Percentiles rank a stretch among this genome's conserved stretches.
phyloP scores from a whole-genome alignment of 805 yeast species.

The Metschnikowia continentalis region DNA sequence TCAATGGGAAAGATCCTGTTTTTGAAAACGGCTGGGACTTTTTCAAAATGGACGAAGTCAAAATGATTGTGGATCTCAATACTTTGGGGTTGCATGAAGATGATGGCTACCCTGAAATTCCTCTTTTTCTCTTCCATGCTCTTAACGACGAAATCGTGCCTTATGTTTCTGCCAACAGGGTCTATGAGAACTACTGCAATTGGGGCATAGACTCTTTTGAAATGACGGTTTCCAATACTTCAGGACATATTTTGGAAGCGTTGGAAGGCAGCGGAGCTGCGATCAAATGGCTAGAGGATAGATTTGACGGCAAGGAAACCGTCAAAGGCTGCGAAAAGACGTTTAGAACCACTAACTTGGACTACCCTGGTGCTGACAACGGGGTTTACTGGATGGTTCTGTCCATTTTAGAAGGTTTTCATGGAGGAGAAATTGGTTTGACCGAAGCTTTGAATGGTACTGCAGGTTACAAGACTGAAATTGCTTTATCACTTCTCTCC shows the following conservation, averaged over 20 bases:
- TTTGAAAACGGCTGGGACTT: constrained; percentile 6
- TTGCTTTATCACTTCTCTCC: not conserved
- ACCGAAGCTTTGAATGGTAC: not conserved
- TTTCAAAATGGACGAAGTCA: constrained; percentile 5
- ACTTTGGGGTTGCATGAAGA: not conserved
- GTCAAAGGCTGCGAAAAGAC: constrained; percentile 11
- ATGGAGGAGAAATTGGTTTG: constrained; percentile 5
- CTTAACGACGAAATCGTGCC: constrained; percentile 23
- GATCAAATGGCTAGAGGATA: constrained; percentile 10
- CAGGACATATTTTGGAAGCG: constrained; percentile 26
- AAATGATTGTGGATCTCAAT: constrained; percentile 3
- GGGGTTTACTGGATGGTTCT: constrained; percentile 4
- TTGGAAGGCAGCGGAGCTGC: constrained; percentile 13
- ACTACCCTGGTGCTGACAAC: constrained; percentile 12
- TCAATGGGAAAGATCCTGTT: constrained; percentile 6
- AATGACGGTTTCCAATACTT: constrained; percentile 21
- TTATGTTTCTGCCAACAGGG: constrained; percentile 12
- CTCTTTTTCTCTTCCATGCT: constrained; percentile 24
- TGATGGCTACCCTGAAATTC: constrained; percentile 20
- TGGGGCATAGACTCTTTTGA: constrained; percentile 27
- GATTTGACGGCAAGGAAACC: constrained; percentile 9
- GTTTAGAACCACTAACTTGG: constrained; percentile 10
- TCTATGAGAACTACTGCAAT: constrained; percentile 27
- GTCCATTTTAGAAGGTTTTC: not conserved
- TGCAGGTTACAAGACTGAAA: not conserved